Conservation (phyloP, 2,329 filamentous ascomycete genomes). For the Escovopsis sp. region DNA sequence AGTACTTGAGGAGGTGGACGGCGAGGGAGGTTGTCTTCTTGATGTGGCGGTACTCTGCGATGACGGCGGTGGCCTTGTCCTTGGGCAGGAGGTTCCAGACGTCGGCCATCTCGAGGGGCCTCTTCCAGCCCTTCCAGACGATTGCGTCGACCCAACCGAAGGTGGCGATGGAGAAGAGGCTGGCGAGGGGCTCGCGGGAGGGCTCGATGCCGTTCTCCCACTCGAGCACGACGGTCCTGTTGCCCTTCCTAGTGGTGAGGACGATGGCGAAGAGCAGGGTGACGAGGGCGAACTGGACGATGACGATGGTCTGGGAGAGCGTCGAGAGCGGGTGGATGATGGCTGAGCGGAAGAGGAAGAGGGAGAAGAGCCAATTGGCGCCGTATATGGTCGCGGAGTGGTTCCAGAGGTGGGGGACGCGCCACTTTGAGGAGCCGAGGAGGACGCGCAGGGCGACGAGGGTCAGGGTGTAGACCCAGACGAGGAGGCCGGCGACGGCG, state of each 20-base stretch:
- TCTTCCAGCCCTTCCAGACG: slow-evolving; percentile 76
- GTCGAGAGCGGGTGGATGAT: slow-evolving; percentile 61
- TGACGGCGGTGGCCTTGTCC: slow-evolving; percentile 72
- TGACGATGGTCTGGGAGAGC: slow-evolving; percentile 47
- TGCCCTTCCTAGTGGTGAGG: slow-evolving; percentile 75
- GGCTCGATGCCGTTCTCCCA: slow-evolving; percentile 82
- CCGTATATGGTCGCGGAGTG: slow-evolving; percentile 80
- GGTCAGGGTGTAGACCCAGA: slow-evolving; percentile 69
- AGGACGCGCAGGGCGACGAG: slow-evolving; percentile 60
- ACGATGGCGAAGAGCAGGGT: slow-evolving; percentile 63
- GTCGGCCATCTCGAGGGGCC: slow-evolving; percentile 65
- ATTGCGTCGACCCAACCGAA: slow-evolving; percentile 87
- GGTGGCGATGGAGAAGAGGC: slow-evolving; percentile 72
- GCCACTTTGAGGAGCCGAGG: slow-evolving; percentile 49
- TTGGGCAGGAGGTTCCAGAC: slow-evolving; percentile 86
- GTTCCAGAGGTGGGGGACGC: slow-evolving; percentile 68
- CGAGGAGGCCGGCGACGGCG: slow-evolving; percentile 50
- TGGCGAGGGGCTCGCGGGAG: slow-evolving; percentile 74
- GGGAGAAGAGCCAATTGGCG: slow-evolving; percentile 62
- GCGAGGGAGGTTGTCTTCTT: slow-evolving; percentile 70
- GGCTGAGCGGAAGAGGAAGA: slow-evolving; percentile 71
- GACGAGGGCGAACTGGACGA: slow-evolving; percentile 60
- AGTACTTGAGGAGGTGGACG: slow-evolving; percentile 71
- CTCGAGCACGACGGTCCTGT: slow-evolving; percentile 75
- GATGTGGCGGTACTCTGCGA: slow-evolving; percentile 70